Evolutionary conservation across 106 monocot genomes (phyloP), one percentile per base, ranked within the genome.

Genomic region (Allium cepa): DNA sequence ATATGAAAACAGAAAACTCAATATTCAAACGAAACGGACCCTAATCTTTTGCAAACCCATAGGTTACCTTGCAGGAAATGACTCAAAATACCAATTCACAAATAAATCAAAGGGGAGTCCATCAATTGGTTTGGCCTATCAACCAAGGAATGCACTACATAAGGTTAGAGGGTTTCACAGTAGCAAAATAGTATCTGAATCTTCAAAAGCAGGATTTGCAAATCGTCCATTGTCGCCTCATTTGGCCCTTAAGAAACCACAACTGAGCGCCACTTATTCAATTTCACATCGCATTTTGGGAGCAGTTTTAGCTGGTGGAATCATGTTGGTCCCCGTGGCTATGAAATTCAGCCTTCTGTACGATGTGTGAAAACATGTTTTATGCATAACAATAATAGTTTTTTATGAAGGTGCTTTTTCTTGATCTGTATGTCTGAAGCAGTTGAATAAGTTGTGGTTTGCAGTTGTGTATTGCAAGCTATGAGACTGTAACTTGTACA

Each of bases 151-250:
- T 15, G 26, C 46, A 64, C 53, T 46, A 9, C 2, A 2, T 15
- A 74, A 70, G 59, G 69, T 57, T 53, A 70, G 79, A 56, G 60
- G 66, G 14, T 17, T 88, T 73, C 87, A 84, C 69, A 70, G 66
- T 48, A 83, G 81, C 53, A 62, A 49, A 8, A 47, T 28, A 13
- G 17, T 78, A 8, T 73, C 75, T 26, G 72, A 72, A 18, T 66
- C 87, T 10, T 47, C 58, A 17, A 84, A 76, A 55, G 84, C 53
- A 53, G 70, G 65, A 27, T 66, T 56, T 18, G 53, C 75, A 14
- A 89, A 89, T 57, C 85, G 88, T 11, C 88, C 88, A 49, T 67
- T 89, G 36, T 89, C 88, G n/a, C 82, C 88, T 53, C 85, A 88
- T 75, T 74, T 88, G 27, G 79, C 79, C 53, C 26, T 85, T 45